Evolutionary conservation across 805 yeast species (phyloP).

Genomic region (Wickerhamiella spandovensis): DNA sequence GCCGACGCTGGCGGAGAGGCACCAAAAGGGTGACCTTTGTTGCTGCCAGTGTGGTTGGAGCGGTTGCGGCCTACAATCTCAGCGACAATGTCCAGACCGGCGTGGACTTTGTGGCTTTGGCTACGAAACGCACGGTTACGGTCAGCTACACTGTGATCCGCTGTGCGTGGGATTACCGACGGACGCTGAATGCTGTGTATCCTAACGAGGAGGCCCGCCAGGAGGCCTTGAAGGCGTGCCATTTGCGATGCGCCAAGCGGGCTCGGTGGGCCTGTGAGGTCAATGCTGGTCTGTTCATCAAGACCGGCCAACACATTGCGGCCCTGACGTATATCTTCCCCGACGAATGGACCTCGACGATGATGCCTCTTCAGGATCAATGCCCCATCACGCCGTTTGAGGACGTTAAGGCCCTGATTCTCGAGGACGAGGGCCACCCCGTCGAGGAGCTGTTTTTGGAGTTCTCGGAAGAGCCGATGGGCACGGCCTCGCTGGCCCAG

Average conservation of each 20-base stretch:
- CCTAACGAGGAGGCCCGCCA: slow-evolving; percentile 33
- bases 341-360: slow-evolving; percentile 86
- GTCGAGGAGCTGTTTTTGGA: slow-evolving; percentile 52
- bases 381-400: slow-evolving; percentile 72
- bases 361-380: slow-evolving; percentile 82
- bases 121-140: slow-evolving; percentile 20
- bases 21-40: neutral
- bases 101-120: slow-evolving; percentile 16
- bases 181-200: slow-evolving; percentile 35
- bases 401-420: slow-evolving; percentile 56
- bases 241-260: slow-evolving; percentile 59
- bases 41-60: neutral
- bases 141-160: slow-evolving; percentile 25
- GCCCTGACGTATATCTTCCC: slow-evolving; percentile 90
- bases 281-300: slow-evolving; percentile 89
- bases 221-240: slow-evolving; percentile 50
- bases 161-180: slow-evolving; percentile 61
- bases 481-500: slow-evolving; percentile 93
- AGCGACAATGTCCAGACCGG: slow-evolving; percentile 17
- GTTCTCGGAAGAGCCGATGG: slow-evolving; percentile 67
- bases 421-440: slow-evolving; percentile 45
- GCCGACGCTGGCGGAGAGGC: neutral
- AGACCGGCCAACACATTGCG: slow-evolving; percentile 85
- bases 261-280: slow-evolving; percentile 66
- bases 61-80: slow-evolving; percentile 12